Evolutionary conservation across 1,139 yeast species (phyloP).

Genomic region (Sugiyamaella pinicola): DNA sequence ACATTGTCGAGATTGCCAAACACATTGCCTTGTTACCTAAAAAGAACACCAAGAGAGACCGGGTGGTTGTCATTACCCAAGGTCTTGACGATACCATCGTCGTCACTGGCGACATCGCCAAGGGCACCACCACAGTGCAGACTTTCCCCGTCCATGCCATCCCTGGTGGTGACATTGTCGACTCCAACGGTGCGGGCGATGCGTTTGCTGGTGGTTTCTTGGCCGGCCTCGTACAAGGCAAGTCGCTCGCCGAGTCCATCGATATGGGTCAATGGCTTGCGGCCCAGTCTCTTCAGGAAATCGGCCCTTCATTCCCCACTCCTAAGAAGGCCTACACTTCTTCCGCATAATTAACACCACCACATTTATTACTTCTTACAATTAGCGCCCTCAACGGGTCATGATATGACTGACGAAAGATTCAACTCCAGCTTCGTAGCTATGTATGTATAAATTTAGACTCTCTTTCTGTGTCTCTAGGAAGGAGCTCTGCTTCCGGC

Average conservation of each 20-base stretch:
- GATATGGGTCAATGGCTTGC: slow-evolving; percentile 98
- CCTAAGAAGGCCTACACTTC: slow-evolving; percentile 59
- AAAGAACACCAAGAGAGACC: slow-evolving; percentile 26
- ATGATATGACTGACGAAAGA: slow-evolving; percentile 1
- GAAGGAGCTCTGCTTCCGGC: background rate
- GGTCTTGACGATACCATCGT: slow-evolving; percentile 85
- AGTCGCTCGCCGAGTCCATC: slow-evolving; percentile 59
- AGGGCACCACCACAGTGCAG: slow-evolving; percentile 51
- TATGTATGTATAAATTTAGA: slow-evolving; percentile 1
- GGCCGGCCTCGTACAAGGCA: slow-evolving; percentile 82
- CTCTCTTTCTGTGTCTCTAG: background rate
- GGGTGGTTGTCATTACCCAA: slow-evolving; percentile 66
- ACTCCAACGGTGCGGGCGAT: slow-evolving; percentile 99
- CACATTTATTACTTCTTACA: slow-evolving; percentile 40
- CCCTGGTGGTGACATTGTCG: slow-evolving; percentile 67
- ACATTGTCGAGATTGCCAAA: slow-evolving; percentile 77
- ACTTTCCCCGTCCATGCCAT: slow-evolving; percentile 72
- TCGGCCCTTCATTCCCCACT: slow-evolving; percentile 93
- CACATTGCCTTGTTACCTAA: slow-evolving; percentile 78
- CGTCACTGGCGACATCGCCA: slow-evolving; percentile 51
- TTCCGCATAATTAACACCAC: too few relatives aligned
- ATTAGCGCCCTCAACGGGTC: slow-evolving; percentile 1
- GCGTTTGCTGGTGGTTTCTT: slow-evolving; percentile 98
- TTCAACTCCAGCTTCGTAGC: background rate
- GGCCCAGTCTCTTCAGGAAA: slow-evolving; percentile 82